Base-by-base conservation (phyloP, 208 protist genomes). In the Polymyxa betae region DNA sequence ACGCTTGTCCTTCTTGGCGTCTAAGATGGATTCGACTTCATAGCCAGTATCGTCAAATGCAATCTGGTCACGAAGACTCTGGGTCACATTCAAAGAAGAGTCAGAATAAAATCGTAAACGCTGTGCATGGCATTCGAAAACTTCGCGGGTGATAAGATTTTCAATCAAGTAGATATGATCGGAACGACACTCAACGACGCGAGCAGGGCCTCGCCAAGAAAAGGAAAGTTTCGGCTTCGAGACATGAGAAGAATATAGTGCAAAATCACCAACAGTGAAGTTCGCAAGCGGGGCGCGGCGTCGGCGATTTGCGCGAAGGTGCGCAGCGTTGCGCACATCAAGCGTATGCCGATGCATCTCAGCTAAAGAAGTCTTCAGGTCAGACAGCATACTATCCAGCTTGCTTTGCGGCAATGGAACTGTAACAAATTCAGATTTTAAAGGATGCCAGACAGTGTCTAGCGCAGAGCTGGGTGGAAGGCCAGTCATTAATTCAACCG, bases 81-180 rank as follows among this genome's bases (percentile, higher is more conserved):
- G 20, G 54, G 54, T 66, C 20, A 66, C 54, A 66, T 66, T 66
- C 54, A 66, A 66, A 66, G 29, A 29, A 29, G 54, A 16, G 54
- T 66, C 54, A 29, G 54, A 16, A 66, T 66, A 66, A 32, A 29
- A 29, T 66, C n/a, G n/a, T n/a, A n/a, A n/a, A n/a, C n/a, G n/a
- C n/a, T n/a, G n/a, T n/a, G n/a, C n/a, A n/a, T n/a, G 54, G 29
- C 54, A 66, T 66, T 66, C 54, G 54, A 66, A 66, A 66, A 66
- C 29, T 32, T 29, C 29, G 54, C 54, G 20, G 29, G 16, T 29
- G 54, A 66, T 29, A 66, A 66, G 54, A 29, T 66, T 66, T 66
- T 66, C 54, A 66, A 66, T 16, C 20, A 66, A 29, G 20, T 16
- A 16, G 54, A 66, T 66, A 29, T 66, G n/a, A n/a, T n/a, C n/a